Conservation (phyloP, 768 basidiomycete species). For the Lyophyllum semitale region DNA sequence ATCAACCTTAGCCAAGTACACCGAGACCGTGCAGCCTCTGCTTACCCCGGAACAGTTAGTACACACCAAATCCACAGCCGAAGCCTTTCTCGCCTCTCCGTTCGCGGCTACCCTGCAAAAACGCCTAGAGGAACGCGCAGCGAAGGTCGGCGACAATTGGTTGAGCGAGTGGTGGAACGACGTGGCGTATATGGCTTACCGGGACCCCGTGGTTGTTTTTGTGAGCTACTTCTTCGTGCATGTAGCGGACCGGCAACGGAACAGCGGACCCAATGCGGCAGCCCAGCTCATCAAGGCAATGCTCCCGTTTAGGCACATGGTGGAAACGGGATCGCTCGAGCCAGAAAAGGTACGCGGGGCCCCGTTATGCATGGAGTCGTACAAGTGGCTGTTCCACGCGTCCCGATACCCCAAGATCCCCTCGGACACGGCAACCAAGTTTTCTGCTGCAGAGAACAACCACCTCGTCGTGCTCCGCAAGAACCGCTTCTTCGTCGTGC, state of each 20-base stretch:
- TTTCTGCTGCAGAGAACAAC: slow-evolving; percentile 71
- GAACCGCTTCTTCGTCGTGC: slow-evolving; percentile 87
- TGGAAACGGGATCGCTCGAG: slow-evolving; percentile 79
- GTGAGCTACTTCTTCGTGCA: slow-evolving; percentile 97
- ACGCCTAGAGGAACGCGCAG: slow-evolving; percentile 76
- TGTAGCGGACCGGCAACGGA: slow-evolving; percentile 57
- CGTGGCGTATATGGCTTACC: slow-evolving; percentile 81
- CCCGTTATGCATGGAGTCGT: slow-evolving; percentile 91
- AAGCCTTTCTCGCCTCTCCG: slow-evolving; percentile 69
- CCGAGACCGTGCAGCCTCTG: slow-evolving; percentile 81
- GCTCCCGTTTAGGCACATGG: slow-evolving; percentile 80
- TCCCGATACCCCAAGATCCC: slow-evolving; percentile 85
- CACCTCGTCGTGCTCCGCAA: slow-evolving; percentile 91
- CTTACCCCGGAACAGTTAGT: slow-evolving; percentile 64
- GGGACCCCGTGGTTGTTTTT: slow-evolving; percentile 88
- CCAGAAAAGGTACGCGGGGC: slow-evolving; percentile 81
- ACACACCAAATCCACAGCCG: slow-evolving; percentile 58
- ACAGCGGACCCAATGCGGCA: slow-evolving; percentile 68
- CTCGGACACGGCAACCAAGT: slow-evolving; percentile 82
- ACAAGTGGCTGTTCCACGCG: slow-evolving; percentile 97
- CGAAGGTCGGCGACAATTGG: slow-evolving; percentile 72
- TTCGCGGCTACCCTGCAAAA: slow-evolving; percentile 73
- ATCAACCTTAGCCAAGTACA: slow-evolving; percentile 86
- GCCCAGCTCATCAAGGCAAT: slow-evolving; percentile 84
- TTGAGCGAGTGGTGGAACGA: slow-evolving; percentile 99